phyloP scores from a whole-genome alignment of 306 rosid genomes.

The Myrica gale region DNA sequence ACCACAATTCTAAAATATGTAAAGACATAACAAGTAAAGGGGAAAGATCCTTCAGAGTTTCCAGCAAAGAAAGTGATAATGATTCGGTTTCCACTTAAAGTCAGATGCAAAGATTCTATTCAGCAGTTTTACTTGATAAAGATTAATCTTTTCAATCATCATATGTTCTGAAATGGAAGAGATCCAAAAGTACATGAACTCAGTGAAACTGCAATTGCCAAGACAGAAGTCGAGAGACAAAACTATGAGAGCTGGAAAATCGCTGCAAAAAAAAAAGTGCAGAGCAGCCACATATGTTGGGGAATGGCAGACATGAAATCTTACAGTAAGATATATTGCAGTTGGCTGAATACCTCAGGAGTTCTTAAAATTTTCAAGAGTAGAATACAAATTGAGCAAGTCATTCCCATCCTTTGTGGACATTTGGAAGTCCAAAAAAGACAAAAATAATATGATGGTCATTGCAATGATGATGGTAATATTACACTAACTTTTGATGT shows the following conservation, averaged over 20 bases:
- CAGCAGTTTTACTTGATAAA: not conserved
- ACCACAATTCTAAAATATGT: not conserved
- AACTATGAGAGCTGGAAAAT: not conserved
- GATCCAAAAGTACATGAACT: not conserved
- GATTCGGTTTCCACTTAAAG: constrained; percentile 2
- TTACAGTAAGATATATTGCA: not conserved
- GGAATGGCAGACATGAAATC: not conserved
- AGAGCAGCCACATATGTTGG: not conserved
- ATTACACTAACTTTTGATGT: too few relatives aligned
- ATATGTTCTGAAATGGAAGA: not conserved
- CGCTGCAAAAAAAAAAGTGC: not conserved
- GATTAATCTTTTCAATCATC: not conserved
- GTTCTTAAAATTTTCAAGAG: too few relatives aligned
- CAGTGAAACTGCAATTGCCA: not conserved
- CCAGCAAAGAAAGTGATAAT: not conserved
- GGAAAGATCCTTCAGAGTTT: not conserved
- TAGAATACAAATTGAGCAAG: too few relatives aligned
- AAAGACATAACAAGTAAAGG: not conserved
- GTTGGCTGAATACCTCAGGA: too few relatives aligned
- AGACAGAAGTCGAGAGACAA: not conserved
- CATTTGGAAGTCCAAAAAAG: too few relatives aligned
- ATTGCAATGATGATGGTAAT: too few relatives aligned
- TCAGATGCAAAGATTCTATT: not conserved
- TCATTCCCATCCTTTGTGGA: too few relatives aligned
- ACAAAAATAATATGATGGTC: too few relatives aligned